Evolutionary conservation across 2,329 filamentous ascomycete genomes (phyloP), one percentile per base, ranked within the genome.

Genomic region (Nannizzia gypsea): DNA sequence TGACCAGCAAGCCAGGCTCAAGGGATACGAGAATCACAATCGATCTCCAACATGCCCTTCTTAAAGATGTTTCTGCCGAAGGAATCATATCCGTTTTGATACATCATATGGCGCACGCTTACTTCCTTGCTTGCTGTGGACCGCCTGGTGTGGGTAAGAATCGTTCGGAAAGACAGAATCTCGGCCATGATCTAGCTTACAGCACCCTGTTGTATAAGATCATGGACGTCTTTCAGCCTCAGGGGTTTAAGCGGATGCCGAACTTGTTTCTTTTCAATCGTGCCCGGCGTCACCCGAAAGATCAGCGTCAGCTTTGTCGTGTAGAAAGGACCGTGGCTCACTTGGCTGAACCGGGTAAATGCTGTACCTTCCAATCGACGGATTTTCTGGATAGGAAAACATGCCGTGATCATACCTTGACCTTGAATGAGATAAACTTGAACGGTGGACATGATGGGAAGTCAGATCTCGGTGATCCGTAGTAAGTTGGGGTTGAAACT

Each of bases 21-120:
- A 8, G 28, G 13, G 61, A 63, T 22, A 59, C 58, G 11, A 61
- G 63, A 52, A 52, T 63, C 44, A 56, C 59, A 6, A 63, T 64
- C 46, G 22, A 38, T 4, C 55, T 64, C n/a, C 61, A 57, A 42
- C 8, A 24, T 24, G 5, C 24, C 11, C 17, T 40, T 3, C 28
- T 40, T 6, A n/a, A 26, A 9, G 55, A 40, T 3, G 24, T 17
- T 13, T 44, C 56, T 3, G 26, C 56, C n/a, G 38, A 44, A 20
- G 56, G 34, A 9, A 28, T 48, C 15, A 24, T 58, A 34, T 58
- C 58, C 3, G 34, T 62, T 11, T 36, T 65, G 5, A 61, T 65
- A 38, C 64, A 65, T 44, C 64, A 64, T 42, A 64, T 65, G 64
- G 57, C 56, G 15, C 64, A 65, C 58, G 64, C 64, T 3, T 65